Evolutionary conservation across 2,329 filamentous ascomycete genomes (phyloP).

Genomic region (Epichloe coenophiala): DNA sequence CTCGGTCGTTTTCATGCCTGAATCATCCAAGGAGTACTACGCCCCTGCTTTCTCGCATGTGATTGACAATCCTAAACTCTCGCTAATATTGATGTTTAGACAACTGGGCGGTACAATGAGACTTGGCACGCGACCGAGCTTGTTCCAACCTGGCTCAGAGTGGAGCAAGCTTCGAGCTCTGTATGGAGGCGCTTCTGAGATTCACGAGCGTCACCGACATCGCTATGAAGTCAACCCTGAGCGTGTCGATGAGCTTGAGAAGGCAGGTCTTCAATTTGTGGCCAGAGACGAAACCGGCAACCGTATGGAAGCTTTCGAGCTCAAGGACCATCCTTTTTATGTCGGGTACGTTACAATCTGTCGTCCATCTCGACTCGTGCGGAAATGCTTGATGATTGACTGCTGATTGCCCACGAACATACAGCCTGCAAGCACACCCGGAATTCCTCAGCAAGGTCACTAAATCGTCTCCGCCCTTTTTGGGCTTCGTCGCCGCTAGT

Average conservation of each 20-base stretch:
- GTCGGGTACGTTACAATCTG: slow-evolving; percentile 27
- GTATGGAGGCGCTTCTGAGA: slow-evolving; percentile 45
- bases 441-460: slow-evolving; percentile 57
- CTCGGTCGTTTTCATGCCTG: slow-evolving; percentile 86
- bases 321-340: slow-evolving; percentile 73
- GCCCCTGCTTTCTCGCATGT: not conserved
- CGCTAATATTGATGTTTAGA: not conserved
- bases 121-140: slow-evolving; percentile 58
- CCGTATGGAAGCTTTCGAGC: slow-evolving; percentile 72
- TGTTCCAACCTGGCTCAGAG: slow-evolving; percentile 63
- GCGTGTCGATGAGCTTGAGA: slow-evolving; percentile 54
- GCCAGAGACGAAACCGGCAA: slow-evolving; percentile 68
- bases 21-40: slow-evolving; percentile 33
- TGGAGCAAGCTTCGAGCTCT: slow-evolving; percentile 67
- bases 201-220: slow-evolving; percentile 71
- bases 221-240: slow-evolving; percentile 83
- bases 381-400: not conserved
- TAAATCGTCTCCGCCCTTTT: slow-evolving; percentile 39
- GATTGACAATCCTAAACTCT: not conserved
- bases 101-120: slow-evolving; percentile 77
- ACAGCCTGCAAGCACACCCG: slow-evolving; percentile 70
- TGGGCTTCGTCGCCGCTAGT: slow-evolving; percentile 73
- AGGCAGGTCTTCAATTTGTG: slow-evolving; percentile 58
- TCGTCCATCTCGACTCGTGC: not conserved
- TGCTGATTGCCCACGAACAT: not conserved